phyloP scores from a whole-genome alignment of 306 rosid genomes.

The Citrullus colocynthis region DNA sequence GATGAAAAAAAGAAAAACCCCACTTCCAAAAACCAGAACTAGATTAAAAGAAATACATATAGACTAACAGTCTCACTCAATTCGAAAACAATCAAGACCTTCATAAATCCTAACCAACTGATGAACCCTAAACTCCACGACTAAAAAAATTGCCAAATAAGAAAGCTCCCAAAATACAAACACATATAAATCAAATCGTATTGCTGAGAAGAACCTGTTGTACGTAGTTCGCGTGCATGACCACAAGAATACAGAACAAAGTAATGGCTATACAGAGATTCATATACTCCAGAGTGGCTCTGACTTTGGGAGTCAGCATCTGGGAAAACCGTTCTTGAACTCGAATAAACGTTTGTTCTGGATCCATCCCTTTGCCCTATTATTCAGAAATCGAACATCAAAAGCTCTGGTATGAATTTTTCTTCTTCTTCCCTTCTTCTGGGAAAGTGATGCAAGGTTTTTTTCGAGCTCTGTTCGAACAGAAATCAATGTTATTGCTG shows the following conservation, averaged over 20 bases:
- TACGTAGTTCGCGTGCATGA: constrained; percentile 98
- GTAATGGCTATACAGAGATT: constrained; percentile 69
- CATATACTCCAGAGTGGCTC: constrained; percentile 80
- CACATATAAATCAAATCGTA: background rate
- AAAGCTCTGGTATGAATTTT: background rate
- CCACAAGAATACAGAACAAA: constrained; percentile 84
- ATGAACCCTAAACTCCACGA: constrained; percentile 13
- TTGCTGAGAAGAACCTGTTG: constrained; percentile 46
- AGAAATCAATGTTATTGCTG: background rate
- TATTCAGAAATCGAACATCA: background rate
- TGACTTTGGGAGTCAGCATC: constrained; percentile 77
- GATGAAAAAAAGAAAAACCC: background rate
- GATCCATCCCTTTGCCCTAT: constrained; percentile 44
- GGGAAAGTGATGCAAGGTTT: background rate
- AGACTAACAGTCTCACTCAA: background rate
- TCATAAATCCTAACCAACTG: background rate
- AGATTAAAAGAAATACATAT: background rate
- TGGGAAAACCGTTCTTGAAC: constrained; percentile 91
- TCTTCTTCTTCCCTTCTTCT: background rate
- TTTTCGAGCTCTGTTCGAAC: background rate
- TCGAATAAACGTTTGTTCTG: constrained; percentile 92
- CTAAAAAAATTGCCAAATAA: background rate
- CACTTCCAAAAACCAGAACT: background rate
- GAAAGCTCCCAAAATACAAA: background rate
- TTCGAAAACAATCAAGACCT: background rate